A percentile compares a stretch with the other conserved stretches of the same genome.
phyloP scores from a whole-genome alignment of 805 yeast species.

The Nakazawaea pomicola region DNA sequence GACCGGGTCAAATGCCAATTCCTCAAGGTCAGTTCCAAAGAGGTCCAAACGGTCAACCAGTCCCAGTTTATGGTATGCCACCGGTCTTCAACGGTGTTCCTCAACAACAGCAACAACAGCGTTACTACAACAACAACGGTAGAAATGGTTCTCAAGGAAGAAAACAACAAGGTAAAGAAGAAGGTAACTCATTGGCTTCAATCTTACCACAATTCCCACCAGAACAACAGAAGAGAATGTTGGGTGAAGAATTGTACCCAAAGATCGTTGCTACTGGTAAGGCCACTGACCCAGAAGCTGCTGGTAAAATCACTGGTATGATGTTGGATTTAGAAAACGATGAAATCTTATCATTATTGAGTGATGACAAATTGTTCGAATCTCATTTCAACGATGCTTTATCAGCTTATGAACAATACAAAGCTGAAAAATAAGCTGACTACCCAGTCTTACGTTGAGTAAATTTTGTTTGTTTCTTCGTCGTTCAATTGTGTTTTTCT shows the following conservation, averaged over 20 bases:
- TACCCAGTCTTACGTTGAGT: no score
- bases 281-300: constrained; percentile 89
- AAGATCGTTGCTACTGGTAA: constrained; percentile 82
- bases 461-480: no score
- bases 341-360: constrained; percentile 84
- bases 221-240: constrained; percentile 93
- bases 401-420: constrained; percentile 86
- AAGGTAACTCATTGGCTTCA: constrained; percentile 51
- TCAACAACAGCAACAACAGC: constrained; percentile 50
- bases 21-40: constrained; percentile 68
- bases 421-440: constrained; percentile 19
- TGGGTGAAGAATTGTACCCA: constrained; percentile 97
- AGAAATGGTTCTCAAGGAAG: constrained; percentile 25
- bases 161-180: constrained; percentile 22
- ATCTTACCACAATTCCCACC: constrained; percentile 62
- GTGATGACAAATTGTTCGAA: constrained; percentile 85
- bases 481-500: background rate
- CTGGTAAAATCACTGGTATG: constrained; percentile 99
- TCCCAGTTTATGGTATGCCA: constrained; percentile 78
- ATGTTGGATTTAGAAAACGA: constrained; percentile 90
- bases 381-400: constrained; percentile 92
- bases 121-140: constrained; percentile 42
- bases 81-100: constrained; percentile 70
- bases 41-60: constrained; percentile 83
- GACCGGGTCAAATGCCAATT: constrained; percentile 60